Evolutionary conservation across 2,329 filamentous ascomycete genomes (phyloP), one percentile per base, ranked within the genome.

Genomic region (Hirsutella thompsonii): DNA sequence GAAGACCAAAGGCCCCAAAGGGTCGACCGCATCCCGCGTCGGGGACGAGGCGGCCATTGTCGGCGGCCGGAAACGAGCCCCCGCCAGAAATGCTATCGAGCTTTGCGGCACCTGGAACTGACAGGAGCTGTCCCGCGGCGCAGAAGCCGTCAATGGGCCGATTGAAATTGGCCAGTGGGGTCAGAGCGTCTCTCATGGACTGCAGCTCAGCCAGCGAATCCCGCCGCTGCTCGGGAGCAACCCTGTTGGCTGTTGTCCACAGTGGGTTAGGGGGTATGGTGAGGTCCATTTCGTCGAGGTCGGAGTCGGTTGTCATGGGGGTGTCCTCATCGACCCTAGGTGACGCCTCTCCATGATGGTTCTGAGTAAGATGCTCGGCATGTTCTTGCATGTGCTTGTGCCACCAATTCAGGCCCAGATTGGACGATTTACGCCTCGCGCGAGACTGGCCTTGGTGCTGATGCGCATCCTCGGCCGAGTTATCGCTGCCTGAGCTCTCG

Each of bases 331-430:
- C 40, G 16, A 49, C 46, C 32, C 45, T 41, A 16, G 26, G 47
- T 50, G 54, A 51, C 1, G 48, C 53, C 26, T 54, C 49, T 2
- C 51, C 51, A 20, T 63, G 62, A 34, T 69, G 32, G n/a, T 34
- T 68, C 49, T 70, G 62, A 46, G 78, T 70, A 38, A 79, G 58
- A 50, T 79, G 68, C 49, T 85, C 76, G 39, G 79, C 82, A 59
- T 90, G 82, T 50, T 80, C 74, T 50, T 85, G 82, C 82, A 92
- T 84, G 51, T 87, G 81, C 52, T 80, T 74, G 53, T 92, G 70
- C 55, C 87, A 86, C 79, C 83, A 90, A 40, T 71, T 70, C 51
- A 80, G 67, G 39, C 74, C 71, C 50, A 78, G 69, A 38, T 75
- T 72, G 2, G 76, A 80, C 37, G 76, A 77, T 53, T 79, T 76